These are phyloP conservation scores for Gynochthodes officinalis DNA, from an alignment of 257 asterid genomes.

Conservation along the genomic window DNA sequence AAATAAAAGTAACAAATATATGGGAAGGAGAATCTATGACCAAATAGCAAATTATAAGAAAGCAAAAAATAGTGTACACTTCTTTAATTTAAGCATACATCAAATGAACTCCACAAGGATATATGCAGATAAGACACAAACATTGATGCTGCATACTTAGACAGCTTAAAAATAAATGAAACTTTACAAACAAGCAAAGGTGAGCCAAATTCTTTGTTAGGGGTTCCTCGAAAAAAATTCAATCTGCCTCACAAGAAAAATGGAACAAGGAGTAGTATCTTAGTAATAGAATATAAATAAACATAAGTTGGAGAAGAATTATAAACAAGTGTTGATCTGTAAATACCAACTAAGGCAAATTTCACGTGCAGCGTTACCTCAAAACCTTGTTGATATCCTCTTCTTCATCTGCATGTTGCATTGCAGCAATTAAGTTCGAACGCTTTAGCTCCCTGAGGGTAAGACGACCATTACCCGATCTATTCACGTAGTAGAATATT, in stretches of 20 bases:
- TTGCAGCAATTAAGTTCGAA: slow-evolving; percentile 81
- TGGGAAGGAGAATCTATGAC: neutral
- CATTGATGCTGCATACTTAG: neutral
- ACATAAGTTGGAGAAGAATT: neutral
- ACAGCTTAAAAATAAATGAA: neutral
- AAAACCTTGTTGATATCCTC: slow-evolving; percentile 98
- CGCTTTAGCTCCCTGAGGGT: slow-evolving; percentile 93
- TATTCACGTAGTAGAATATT: slow-evolving; percentile 95
- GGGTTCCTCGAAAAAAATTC: neutral
- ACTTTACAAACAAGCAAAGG: neutral
- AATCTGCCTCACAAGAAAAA: neutral
- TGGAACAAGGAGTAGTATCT: neutral
- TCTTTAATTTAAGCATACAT: neutral
- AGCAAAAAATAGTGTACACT: neutral
- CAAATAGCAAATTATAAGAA: neutral
- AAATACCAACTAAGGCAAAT: slow-evolving; percentile 4
- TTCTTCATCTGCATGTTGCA: slow-evolving; percentile 99
- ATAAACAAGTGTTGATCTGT: neutral
- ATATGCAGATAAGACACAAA: neutral
- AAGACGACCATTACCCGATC: slow-evolving; percentile 88
- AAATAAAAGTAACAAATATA: slow-evolving; percentile 12
- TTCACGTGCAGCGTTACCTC: slow-evolving; percentile 46
- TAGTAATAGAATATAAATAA: neutral
- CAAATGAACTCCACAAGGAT: neutral
- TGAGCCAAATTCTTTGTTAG: neutral